Conservation (phyloP, 352 stramenopile genomes). For the Pythium angustatum region DNA sequence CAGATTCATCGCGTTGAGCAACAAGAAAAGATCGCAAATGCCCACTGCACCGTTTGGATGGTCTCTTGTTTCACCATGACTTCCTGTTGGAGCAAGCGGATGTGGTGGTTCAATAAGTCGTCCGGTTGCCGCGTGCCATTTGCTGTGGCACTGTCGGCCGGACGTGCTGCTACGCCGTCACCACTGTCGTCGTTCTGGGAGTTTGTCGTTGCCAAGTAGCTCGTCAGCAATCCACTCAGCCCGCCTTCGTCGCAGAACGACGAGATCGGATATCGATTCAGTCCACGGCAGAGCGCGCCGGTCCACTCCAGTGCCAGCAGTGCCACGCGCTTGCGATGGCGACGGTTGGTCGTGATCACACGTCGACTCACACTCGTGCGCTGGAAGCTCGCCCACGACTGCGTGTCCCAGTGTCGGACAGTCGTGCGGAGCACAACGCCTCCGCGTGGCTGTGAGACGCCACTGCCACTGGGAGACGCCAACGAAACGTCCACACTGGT, state of each 20-base stretch:
- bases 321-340: slow-evolving; percentile 28
- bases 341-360: slow-evolving; percentile 72
- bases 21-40: background rate
- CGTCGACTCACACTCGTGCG: slow-evolving; percentile 35
- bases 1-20: background rate
- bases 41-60: slow-evolving; percentile 31
- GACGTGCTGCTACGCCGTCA: background rate
- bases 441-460: background rate
- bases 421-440: slow-evolving; percentile 25
- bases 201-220: slow-evolving; percentile 17
- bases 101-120: slow-evolving; percentile 40
- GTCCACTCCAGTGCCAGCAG: slow-evolving; percentile 55
- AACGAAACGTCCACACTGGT: background rate
- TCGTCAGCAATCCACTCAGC: slow-evolving; percentile 51
- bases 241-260: slow-evolving; percentile 75
- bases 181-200: background rate
- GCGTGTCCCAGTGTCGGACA: slow-evolving; percentile 53
- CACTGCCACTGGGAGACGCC: background rate
- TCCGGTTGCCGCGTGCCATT: background rate
- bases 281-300: slow-evolving; percentile 58
- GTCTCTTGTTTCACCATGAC: slow-evolving; percentile 41
- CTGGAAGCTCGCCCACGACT: slow-evolving; percentile 46
- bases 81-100: slow-evolving; percentile 52
- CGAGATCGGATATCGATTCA: slow-evolving; percentile 73
- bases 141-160: background rate